Evolutionary conservation across 108 stramenopile species (phyloP), one percentile per base, ranked within the genome.

Genomic region (Chaetoceros muelleri): DNA sequence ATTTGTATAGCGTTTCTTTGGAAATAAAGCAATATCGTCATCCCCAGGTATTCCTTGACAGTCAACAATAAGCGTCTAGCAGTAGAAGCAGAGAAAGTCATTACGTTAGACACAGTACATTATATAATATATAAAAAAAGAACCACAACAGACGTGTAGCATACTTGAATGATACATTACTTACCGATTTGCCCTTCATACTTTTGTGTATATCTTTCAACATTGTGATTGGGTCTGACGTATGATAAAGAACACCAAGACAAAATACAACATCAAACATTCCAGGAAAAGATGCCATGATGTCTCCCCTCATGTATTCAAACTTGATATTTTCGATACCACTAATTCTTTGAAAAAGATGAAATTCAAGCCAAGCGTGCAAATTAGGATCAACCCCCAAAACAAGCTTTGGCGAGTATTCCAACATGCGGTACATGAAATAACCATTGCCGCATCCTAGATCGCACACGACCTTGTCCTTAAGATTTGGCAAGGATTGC

Each of bases 261-360:
- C 34, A 40, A 40, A 40, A 40, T 40, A 40, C 34, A 5, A 40
- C 34, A 40, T 40, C 34, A 40, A 40, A 40, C 34, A 40, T 40
- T 5, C 8, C 5, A 10, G 34, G 34, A 10, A 40, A 40, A 40
- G 34, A 40, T 40, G 34, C 34, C 34, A 40, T 40, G 13, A 40
- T 40, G 34, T 40, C 34, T 7, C 23, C 19, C 18, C 48, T 49
- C 23, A 24, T 49, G 22, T 24, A 19, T 24, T 53, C 52, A 27
- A 53, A 53, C 26, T 24, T 53, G 48, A 3, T 30, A 3, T 24
- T 60, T 31, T 51, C 50, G 8, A 31, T 48, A 21, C 26, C 28
- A 29, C 13, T 40, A 13, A 40, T 40, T 13, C 34, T 40, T 40
- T 40, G 34, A 13, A 40, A 40, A 10, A 40, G 34, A 13, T 40